Evolutionary conservation across 2,329 filamentous ascomycete genomes (phyloP).

Genomic region (Onygenales sp.): DNA sequence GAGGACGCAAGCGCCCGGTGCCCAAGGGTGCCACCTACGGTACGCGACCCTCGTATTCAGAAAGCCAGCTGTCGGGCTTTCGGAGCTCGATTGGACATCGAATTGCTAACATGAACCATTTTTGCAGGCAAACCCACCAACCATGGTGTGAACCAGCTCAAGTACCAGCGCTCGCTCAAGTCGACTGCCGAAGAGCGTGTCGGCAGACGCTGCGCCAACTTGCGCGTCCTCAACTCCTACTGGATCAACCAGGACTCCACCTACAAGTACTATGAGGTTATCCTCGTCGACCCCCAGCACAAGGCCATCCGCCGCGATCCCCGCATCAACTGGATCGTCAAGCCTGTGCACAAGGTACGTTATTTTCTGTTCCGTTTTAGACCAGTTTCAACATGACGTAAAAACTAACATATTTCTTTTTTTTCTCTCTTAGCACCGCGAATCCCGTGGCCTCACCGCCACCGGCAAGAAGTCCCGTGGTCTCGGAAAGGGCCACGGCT

Average conservation of each 20-base stretch:
- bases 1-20: constrained; percentile 94
- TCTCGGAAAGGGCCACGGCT: constrained; percentile 98
- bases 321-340: constrained; percentile 99
- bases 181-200: constrained; percentile 99
- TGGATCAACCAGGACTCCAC: constrained; percentile 99
- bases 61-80: not conserved
- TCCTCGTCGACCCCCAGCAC: constrained; percentile 99
- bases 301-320: constrained; percentile 98
- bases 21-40: constrained; percentile 98
- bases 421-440: constrained; percentile 61
- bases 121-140: constrained; percentile 94
- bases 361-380: not conserved
- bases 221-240: constrained; percentile 99
- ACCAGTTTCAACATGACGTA: not conserved
- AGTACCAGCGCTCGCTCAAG: constrained; percentile 99
- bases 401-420: constrained; percentile 14
- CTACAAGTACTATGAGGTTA: constrained; percentile 99
- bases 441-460: constrained; percentile 90
- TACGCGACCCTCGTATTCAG: constrained; percentile 40
- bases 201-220: constrained; percentile 95
- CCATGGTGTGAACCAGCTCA: constrained; percentile 99
- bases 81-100: too few species aligned
- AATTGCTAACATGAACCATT: not conserved
- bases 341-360: constrained; percentile 85
- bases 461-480: constrained; percentile 99